These are phyloP conservation scores for Metschnikowia aberdeeniae DNA, from an alignment of 805 yeast genomes.

Conservation along the genomic window DNA sequence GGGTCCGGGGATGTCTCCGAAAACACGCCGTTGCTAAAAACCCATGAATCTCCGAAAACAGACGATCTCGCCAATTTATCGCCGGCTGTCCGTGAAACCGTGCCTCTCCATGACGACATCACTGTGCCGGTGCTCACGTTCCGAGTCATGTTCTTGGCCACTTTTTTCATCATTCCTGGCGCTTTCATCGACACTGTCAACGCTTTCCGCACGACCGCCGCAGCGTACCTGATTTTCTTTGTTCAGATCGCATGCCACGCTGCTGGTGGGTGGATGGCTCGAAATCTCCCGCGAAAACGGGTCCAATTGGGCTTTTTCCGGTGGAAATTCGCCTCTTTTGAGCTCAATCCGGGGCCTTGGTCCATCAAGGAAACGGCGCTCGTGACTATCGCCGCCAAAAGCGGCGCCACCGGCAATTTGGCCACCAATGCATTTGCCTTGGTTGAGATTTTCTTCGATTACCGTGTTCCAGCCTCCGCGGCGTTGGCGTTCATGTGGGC, in stretches of 20 bases:
- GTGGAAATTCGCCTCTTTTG: constrained; percentile 18
- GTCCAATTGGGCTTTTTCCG: constrained; percentile 17
- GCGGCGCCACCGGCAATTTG: constrained; percentile 50
- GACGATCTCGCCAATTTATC: constrained; percentile 28
- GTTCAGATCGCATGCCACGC: constrained; percentile 50
- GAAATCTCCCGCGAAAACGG: constrained; percentile 32
- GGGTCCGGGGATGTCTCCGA: not conserved
- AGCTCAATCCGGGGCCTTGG: constrained; percentile 53
- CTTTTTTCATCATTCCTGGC: constrained; percentile 37
- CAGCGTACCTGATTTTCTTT: constrained; percentile 49
- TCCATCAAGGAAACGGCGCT: constrained; percentile 50
- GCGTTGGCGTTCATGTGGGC: constrained; percentile 48
- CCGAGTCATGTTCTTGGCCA: constrained; percentile 31
- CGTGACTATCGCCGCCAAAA: constrained; percentile 49
- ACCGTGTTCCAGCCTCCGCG: constrained; percentile 25
- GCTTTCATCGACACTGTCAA: constrained; percentile 42
- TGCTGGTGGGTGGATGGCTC: constrained; percentile 44
- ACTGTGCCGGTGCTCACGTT: constrained; percentile 36
- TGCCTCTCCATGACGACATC: constrained; percentile 38
- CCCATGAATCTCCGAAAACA: not conserved
- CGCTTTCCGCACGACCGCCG: constrained; percentile 42
- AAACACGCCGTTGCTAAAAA: not conserved
- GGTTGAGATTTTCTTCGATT: constrained; percentile 42
- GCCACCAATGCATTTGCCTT: constrained; percentile 47
- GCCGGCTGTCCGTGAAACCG: constrained; percentile 31